Evolutionary conservation across 352 stramenopile genomes (phyloP), one percentile per base, ranked within the genome.

Genomic region (Phytophthora ramorum): DNA sequence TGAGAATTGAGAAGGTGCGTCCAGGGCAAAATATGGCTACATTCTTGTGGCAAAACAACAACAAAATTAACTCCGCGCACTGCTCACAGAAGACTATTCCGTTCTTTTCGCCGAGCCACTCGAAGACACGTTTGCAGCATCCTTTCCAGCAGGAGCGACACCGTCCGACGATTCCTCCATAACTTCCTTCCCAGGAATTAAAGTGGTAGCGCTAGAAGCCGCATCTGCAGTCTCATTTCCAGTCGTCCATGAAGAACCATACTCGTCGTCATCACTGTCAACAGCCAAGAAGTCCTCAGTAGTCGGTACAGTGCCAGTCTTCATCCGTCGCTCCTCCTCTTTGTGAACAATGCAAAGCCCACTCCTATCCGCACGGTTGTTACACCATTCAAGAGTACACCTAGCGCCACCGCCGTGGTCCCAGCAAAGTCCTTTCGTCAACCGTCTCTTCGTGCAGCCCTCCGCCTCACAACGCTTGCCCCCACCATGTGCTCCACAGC

Each of bases 401-500:
- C 45, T 58, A 28, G 12, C 63, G 4, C 64, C 58, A 2, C 64
- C 64, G 12, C 64, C 50, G 41, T 72, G 64, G 20, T 49, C 28
- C 14, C 35, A 41, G 40, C 64, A 72, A n/a, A 56, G 37, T 12
- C 64, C 58, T 26, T 46, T 66, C 6, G 58, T 28, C 43, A 34
- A 16, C 3, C 57, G 37, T 51, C 58, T 59, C 58, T 68, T 68
- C 3, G 20, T 51, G 34, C 64, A 72, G 38, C 64, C 64, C 12
- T 68, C 56, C 9, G 53, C 38, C 19, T 59, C 60, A 37, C 64
- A 72, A 8, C 49, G 49, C 19, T 72, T 72, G 17, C 50, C 51
- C 28, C 64, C 64, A 19, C 64, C 64, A 51, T 72, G 64, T 12
- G 48, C 40, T 7, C 55, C 49, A 16, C 64, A 72, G 16, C 50